phyloP scores from a whole-genome alignment of 2,329 filamentous ascomycete species.

The Lecanicillium sp. region DNA sequence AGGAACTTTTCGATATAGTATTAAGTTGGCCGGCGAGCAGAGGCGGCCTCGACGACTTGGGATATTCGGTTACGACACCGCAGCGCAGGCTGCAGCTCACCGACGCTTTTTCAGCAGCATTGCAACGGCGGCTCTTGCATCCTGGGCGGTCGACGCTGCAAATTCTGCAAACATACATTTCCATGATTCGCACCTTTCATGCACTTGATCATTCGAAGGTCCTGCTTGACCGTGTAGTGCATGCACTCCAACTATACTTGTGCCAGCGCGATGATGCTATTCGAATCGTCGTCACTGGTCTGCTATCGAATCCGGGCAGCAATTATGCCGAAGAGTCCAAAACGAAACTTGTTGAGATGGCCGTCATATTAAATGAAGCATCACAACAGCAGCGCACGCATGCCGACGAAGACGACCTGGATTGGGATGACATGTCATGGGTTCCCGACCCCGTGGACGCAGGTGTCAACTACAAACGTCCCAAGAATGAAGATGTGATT shows the following conservation, averaged over 20 bases:
- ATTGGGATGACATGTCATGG: conserved; percentile 93
- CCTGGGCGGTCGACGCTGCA: conserved; percentile 68
- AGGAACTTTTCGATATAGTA: conserved; percentile 72
- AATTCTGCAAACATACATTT: conserved; percentile 70
- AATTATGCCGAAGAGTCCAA: conserved; percentile 35
- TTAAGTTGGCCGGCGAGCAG: conserved; percentile 64
- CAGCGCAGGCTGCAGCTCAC: conserved; percentile 63
- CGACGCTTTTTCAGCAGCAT: conserved; percentile 55
- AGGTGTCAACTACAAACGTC: conserved; percentile 82
- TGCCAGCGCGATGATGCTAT: conserved; percentile 72
- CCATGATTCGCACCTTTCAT: conserved; percentile 70
- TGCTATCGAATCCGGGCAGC: conserved; percentile 55
- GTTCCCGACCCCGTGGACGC: conserved; percentile 88
- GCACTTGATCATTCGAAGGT: conserved; percentile 70
- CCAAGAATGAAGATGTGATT: conserved; percentile 83
- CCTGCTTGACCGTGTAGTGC: conserved; percentile 64
- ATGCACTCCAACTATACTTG: conserved; percentile 65
- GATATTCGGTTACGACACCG: conserved; percentile 59
- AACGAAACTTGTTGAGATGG: conserved; percentile 57
- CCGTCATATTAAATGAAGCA: conserved; percentile 54
- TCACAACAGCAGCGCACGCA: conserved; percentile 43
- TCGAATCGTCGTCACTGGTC: conserved; percentile 65
- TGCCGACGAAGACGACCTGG: conserved; percentile 60
- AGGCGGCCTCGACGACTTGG: conserved; percentile 66
- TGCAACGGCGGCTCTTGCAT: conserved; percentile 62